Evolutionary conservation across 2,329 filamentous ascomycete species (phyloP).

Genomic region (Endothia cerciana): DNA sequence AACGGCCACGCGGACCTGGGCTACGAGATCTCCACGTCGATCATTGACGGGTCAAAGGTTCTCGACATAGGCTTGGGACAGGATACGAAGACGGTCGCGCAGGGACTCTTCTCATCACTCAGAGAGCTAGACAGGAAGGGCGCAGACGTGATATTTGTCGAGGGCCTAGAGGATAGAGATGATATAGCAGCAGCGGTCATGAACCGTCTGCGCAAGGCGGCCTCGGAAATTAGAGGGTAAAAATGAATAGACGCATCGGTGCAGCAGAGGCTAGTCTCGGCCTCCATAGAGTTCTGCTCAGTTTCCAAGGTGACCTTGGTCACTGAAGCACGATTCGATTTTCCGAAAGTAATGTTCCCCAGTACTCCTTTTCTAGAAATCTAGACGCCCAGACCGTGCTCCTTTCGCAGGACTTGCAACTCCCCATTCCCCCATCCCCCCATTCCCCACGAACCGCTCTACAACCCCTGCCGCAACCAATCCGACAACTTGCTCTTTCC

Average conservation of each 20-base stretch:
- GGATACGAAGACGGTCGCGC: slow-evolving; percentile 74
- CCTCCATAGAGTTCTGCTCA: slow-evolving; percentile 12
- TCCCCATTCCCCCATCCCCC: neutral
- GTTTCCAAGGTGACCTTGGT: neutral
- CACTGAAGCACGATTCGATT: slow-evolving; percentile 15
- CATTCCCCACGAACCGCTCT: slow-evolving; percentile 35
- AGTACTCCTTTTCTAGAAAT: slow-evolving; percentile 31
- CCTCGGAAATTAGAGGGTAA: slow-evolving; percentile 53
- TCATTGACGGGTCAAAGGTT: slow-evolving; percentile 44
- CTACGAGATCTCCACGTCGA: slow-evolving; percentile 44
- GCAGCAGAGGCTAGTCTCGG: neutral
- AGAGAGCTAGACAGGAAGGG: slow-evolving; percentile 80
- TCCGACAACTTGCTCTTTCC: slow-evolving; percentile 91
- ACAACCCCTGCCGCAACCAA: slow-evolving; percentile 84
- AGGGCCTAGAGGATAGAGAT: slow-evolving; percentile 79
- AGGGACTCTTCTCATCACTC: slow-evolving; percentile 85
- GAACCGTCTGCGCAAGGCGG: slow-evolving; percentile 81
- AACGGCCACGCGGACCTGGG: slow-evolving; percentile 34
- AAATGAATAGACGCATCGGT: slow-evolving; percentile 41
- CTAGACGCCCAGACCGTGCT: slow-evolving; percentile 25
- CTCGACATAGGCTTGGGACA: slow-evolving; percentile 76
- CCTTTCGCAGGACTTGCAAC: neutral
- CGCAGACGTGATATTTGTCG: slow-evolving; percentile 85
- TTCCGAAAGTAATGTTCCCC: slow-evolving; percentile 27
- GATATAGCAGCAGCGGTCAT: slow-evolving; percentile 87